A percentile compares a stretch with the other conserved stretches of the same genome.
Evolutionary conservation across 371 early-diverging fungal species (phyloP).

Genomic region (Mortierella sp.): DNA sequence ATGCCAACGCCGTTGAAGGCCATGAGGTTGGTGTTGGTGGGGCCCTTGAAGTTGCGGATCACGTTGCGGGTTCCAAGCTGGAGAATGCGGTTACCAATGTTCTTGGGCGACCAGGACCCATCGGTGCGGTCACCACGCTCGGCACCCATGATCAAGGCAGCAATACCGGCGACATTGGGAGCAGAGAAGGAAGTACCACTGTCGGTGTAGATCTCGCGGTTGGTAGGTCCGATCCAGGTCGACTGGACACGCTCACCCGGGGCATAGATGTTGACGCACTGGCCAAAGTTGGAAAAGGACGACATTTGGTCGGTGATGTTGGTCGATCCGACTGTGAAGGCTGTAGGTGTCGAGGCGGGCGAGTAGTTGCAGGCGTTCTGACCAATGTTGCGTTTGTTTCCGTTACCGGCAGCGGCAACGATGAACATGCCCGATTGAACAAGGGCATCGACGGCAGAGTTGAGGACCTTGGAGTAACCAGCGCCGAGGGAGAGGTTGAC

Average conservation of each 20-base stretch:
- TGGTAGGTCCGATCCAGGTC: conserved; percentile 63
- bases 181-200: conserved; percentile 89
- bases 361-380: conserved; percentile 71
- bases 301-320: conserved; percentile 71
- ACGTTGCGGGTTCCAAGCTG: conserved; percentile 53
- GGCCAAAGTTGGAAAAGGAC: conserved; percentile 81
- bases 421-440: conserved; percentile 66
- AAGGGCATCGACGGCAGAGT: conserved; percentile 61
- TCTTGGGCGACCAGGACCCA: conserved; percentile 51
- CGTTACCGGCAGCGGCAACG: conserved; percentile 79
- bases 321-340: conserved; percentile 78
- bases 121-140: conserved; percentile 50
- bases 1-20: conserved; percentile 54
- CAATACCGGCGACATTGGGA: conserved; percentile 85
- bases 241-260: conserved; percentile 71
- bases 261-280: conserved; percentile 78
- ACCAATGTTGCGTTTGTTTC: conserved; percentile 64
- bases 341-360: conserved; percentile 69
- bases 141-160: conserved; percentile 68
- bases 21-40: conserved; percentile 49
- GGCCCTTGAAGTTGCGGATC: conserved; percentile 45
- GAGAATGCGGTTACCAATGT: conserved; percentile 45
- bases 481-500: conserved; percentile 58
- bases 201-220: conserved; percentile 64
- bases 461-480: conserved; percentile 64